A percentile compares a stretch with the other conserved stretches of the same genome.
Evolutionary conservation across 441 rosid genomes (phyloP).

Genomic region (Arabidopsis lyrata): DNA sequence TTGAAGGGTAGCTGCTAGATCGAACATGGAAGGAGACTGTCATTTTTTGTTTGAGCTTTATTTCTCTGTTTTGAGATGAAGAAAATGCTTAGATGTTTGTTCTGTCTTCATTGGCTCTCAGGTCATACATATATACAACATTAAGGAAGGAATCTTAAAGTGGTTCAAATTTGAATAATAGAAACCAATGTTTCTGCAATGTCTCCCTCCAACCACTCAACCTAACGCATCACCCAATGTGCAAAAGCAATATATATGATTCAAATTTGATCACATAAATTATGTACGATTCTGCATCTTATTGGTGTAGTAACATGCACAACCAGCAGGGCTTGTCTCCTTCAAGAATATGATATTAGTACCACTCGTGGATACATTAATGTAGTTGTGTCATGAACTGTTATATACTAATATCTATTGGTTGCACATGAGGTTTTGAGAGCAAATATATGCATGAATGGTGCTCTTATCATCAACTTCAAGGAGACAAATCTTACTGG

Average conservation of each 20-base stretch:
- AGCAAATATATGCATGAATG: conserved; percentile 29
- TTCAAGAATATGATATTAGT: no score
- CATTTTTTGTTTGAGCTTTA: conserved; percentile 26
- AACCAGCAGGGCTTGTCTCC: not conserved
- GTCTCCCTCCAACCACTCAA: conserved; percentile 36
- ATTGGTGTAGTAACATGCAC: conserved; percentile 10
- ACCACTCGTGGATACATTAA: not conserved
- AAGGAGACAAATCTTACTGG: conserved; percentile 33
- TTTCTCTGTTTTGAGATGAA: conserved; percentile 15
- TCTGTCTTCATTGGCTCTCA: conserved; percentile 15
- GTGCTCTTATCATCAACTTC: conserved; percentile 30
- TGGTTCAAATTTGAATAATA: conserved; percentile 11
- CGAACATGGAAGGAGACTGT: conserved; percentile 31
- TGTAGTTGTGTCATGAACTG: conserved; percentile 29
- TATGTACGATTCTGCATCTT: conserved; percentile 11
- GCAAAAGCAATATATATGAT: conserved; percentile 12
- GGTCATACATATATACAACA: conserved; percentile 18
- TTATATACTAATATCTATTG: conserved; percentile 13
- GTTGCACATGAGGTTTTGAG: conserved; percentile 19
- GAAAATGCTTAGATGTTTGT: conserved; percentile 27
- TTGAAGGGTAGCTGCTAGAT: conserved; percentile 39
- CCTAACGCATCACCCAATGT: conserved; percentile 1
- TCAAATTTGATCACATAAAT: conserved; percentile 30
- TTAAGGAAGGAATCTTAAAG: not conserved
- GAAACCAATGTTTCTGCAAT: conserved; percentile 30